Base-by-base conservation (phyloP, 768 basidiomycete genomes). In the Cystofilobasidium capitatum region DNA sequence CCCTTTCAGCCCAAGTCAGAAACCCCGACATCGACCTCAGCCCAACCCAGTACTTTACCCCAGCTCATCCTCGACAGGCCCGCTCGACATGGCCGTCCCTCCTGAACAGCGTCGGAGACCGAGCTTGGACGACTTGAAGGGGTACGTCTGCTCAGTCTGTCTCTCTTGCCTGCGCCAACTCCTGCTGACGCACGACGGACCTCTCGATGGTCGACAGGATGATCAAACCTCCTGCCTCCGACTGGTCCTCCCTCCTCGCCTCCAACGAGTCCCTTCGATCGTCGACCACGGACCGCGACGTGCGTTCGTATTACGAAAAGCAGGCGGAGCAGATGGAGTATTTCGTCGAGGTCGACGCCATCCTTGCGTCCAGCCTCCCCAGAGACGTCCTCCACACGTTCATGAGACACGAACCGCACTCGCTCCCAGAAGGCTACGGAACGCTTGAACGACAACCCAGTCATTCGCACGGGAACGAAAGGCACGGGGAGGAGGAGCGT, bases 331-430 rank as follows among this genome's bases (percentile, higher is more conserved):
- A 13, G 5, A n/a, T 68, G 1, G 44, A 54, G 31, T 9, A 13
- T 1, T 68, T 57, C 57, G 35, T 39, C 29, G 62, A 68, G 39
- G 62, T 68, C 13, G 66, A 68, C 36, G 12, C 1, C 5, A 13
- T 68, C 22, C 55, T 68, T 24, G 33, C 39, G 14, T 68, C 66
- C 0, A 26, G 49, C n/a, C 51, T 68, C 36, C 60, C 66, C 3
- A 17, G 16, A 10, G 33, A 58, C 6, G 51, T 68, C 35, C 61
- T 68, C 6, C 62, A 62, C 13, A 57, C 66, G 3, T 68, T 62
- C 59, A 24, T 16, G 24, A 36, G 44, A 1, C 44, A 39, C 37
- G 45, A 36, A 5, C 54, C 63, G 1, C 35, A 51, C n/a, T 9
- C 45, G 29, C 47, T 49, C 6, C n/a, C 49, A 22, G 24, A 20